phyloP scores from a whole-genome alignment of 768 basidiomycete species.

The Termitomyces sp. region DNA sequence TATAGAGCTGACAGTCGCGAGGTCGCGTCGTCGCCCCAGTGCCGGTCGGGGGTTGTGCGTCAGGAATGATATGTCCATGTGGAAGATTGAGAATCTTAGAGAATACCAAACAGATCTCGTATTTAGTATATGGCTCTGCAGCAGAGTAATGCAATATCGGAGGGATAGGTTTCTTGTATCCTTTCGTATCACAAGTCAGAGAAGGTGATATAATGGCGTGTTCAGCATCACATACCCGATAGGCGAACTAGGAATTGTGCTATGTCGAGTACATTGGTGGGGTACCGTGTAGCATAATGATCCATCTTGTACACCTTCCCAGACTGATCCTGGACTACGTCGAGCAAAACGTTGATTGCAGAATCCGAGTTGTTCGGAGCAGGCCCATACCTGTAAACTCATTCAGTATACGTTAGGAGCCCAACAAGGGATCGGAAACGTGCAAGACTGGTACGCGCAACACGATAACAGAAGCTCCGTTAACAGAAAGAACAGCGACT shows the following conservation, averaged over 20 bases:
- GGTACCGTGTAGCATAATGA: constrained; percentile 87
- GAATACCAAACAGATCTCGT: constrained; percentile 83
- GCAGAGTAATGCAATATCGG: constrained; percentile 83
- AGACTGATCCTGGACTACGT: constrained; percentile 81
- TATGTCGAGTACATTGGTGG: constrained; percentile 87
- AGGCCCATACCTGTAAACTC: constrained; percentile 68
- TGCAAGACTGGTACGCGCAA: constrained; percentile 88
- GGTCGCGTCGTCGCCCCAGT: constrained; percentile 70
- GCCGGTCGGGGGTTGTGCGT: constrained; percentile 60
- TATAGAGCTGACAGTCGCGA: constrained; percentile 73
- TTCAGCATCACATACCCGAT: constrained; percentile 36
- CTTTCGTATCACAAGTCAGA: constrained; percentile 14
- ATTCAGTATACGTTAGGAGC: background rate
- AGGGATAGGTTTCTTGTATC: constrained; percentile 43
- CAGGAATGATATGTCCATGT: constrained; percentile 70
- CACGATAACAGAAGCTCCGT: constrained; percentile 56
- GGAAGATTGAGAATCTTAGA: constrained; percentile 64
- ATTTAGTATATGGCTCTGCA: constrained; percentile 83
- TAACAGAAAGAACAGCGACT: constrained; percentile 57
- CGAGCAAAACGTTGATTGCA: constrained; percentile 84
- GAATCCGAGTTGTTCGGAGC: constrained; percentile 80
- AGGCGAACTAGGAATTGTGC: constrained; percentile 79
- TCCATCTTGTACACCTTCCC: constrained; percentile 95
- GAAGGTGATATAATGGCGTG: background rate
- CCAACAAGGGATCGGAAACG: constrained; percentile 19